Conservation (phyloP, 2,329 filamentous ascomycete genomes). For the Colletotrichum cordylinicola region DNA sequence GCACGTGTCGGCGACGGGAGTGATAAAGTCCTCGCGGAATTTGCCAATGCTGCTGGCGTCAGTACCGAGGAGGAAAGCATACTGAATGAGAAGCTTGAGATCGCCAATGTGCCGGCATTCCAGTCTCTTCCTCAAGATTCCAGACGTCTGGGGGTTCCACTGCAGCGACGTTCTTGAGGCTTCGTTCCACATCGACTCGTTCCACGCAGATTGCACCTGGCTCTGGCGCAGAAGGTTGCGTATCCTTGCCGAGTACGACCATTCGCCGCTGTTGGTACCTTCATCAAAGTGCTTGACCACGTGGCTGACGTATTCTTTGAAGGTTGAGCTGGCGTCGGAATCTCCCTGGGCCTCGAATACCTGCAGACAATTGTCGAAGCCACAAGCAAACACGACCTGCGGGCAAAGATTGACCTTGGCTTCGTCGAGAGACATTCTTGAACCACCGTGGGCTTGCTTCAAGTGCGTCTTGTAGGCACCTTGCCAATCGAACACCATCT, state of each 20-base stretch:
- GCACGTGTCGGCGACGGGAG: conserved; percentile 40
- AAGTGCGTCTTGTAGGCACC: conserved; percentile 53
- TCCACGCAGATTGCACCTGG: conserved; percentile 42
- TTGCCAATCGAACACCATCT: conserved; percentile 53
- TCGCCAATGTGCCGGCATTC: conserved; percentile 51
- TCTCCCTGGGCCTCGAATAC: conserved; percentile 49
- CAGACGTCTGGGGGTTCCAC: conserved; percentile 49
- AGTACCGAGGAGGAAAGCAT: conserved; percentile 43
- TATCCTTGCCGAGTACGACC: conserved; percentile 50
- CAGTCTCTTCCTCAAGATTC: conserved; percentile 47
- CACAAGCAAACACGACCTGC: conserved; percentile 54
- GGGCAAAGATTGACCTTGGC: conserved; percentile 49
- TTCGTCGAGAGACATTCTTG: conserved; percentile 45
- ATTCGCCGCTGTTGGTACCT: conserved; percentile 41
- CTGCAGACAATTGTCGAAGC: conserved; percentile 49
- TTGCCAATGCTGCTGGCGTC: conserved; percentile 31
- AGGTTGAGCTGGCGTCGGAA: conserved; percentile 40
- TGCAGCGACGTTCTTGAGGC: conserved; percentile 37
- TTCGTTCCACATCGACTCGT: conserved; percentile 38
- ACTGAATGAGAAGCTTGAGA: conserved; percentile 41
- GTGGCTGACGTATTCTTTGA: conserved; percentile 52
- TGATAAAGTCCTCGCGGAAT: conserved; percentile 38
- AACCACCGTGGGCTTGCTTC: conserved; percentile 48
- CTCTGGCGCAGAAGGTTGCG: conserved; percentile 49
- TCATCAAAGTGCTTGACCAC: conserved; percentile 54